Conservation (phyloP, 2,329 filamentous ascomycete species). For the Tolypocladium ophioglossoides region DNA sequence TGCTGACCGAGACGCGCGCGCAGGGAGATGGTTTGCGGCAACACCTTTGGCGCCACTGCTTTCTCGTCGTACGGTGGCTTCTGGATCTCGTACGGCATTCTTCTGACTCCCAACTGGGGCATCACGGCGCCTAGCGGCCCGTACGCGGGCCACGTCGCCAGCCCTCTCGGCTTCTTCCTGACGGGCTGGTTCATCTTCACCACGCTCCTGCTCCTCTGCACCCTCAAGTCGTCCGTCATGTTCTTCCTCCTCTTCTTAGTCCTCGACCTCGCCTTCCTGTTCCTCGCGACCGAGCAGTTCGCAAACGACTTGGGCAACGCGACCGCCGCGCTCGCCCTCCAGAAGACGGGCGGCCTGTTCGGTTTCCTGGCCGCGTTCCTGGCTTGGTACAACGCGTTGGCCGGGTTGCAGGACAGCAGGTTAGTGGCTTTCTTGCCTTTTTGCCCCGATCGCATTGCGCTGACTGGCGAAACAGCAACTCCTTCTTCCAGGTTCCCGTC, state of each 20-base stretch:
- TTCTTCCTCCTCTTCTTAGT: constrained; percentile 71
- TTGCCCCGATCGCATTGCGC: constrained; percentile 4
- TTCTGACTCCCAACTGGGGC: constrained; percentile 58
- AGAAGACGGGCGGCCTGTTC: constrained; percentile 66
- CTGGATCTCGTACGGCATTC: constrained; percentile 67
- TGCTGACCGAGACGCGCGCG: constrained; percentile 2
- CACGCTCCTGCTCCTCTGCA: constrained; percentile 61
- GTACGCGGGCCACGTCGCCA: constrained; percentile 34
- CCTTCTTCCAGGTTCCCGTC: constrained; percentile 86
- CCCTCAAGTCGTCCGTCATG: constrained; percentile 64
- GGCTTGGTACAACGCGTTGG: constrained; percentile 80
- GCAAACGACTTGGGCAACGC: constrained; percentile 40
- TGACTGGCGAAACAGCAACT: constrained; percentile 48
- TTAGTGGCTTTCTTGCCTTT: constrained; percentile 23
- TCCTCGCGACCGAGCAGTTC: constrained; percentile 56
- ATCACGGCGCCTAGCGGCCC: constrained; percentile 36
- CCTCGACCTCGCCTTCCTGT: constrained; percentile 65
- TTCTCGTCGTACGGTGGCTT: constrained; percentile 76
- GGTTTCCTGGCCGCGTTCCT: constrained; percentile 72
- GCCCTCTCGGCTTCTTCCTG: constrained; percentile 64
- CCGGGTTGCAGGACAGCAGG: constrained; percentile 67
- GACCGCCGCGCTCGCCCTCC: constrained; percentile 35
- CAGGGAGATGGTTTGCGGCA: constrained; percentile 80
- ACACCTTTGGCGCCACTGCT: constrained; percentile 77
- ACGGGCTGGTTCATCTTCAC: constrained; percentile 82